Evolutionary conservation across 2,329 filamentous ascomycete species (phyloP), one percentile per base, ranked within the genome.

Genomic region (Helotiales sp.): DNA sequence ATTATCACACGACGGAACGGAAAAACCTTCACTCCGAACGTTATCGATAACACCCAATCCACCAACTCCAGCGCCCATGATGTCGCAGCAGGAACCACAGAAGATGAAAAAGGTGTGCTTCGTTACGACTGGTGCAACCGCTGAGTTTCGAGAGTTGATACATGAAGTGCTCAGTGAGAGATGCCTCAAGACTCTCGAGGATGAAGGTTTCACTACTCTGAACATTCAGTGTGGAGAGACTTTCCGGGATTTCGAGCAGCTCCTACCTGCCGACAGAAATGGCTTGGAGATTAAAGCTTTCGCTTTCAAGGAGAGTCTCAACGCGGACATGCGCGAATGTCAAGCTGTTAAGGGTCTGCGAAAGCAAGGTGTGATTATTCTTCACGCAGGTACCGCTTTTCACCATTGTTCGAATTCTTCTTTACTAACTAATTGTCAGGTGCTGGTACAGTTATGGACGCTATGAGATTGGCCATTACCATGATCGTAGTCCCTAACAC

Each of bases 401-500:
- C 7, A 15, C 22, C 5, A 30, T 17, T 5, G 17, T 29, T 2
- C 7, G 8, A 34, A n/a, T 52, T 64, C 25, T 50, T 5, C 24
- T 31, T 5, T 29, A 22, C 38, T 56, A 30, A 54, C 44, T 38
- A 15, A 15, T 13, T n/a, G 15, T 5, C 52, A 96, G 93, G 93
- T 15, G 93, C 93, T 12, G 95, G 95, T 8, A 92, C 91, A 2
- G 92, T 98, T 27, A 80, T 98, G 0, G 91, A 93, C 71, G 91
- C 87, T 0, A 83, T 96, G 61, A 85, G 90, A 42, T 77, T 89
- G 52, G 83, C 85, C 13, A 77, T 92, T 0, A 87, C 90, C 2
- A 77, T 98, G n/a, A 82, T 99, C 50, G 91, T 96, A 0, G 92
- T 99, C 2, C 90, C 93, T 2, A 99, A 99, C 72, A 81, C 85